Evolutionary conservation across 805 yeast species (phyloP), one percentile per base, ranked within the genome.

Genomic region (Saccharomyces paradoxus): DNA sequence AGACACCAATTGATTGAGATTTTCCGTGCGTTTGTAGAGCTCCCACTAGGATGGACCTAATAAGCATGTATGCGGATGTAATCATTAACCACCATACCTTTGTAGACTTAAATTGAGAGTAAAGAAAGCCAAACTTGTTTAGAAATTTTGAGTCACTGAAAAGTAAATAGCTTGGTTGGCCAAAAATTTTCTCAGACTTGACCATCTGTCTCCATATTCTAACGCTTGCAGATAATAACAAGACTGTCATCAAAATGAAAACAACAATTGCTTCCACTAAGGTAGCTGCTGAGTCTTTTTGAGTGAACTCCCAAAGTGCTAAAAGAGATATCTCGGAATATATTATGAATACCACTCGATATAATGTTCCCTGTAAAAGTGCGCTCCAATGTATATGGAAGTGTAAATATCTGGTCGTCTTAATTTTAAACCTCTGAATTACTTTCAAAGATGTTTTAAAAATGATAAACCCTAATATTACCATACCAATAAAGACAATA

Each of bases 91-190:
- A 94, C 78, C 86, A 94, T 72, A 86, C 94, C 58, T 83, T 79
- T 53, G 86, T 87, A 12, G 98, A 97, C 58, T 88, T 79, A 76
- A 80, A 94, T 73, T 90, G 97, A 41, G 90, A 89, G 63, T 94
- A 94, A 59, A 94, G 71, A 71, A 94, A 94, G 0, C 99, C 99
- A 74, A 86, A 92, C 64, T 87, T 81, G 77, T 89, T 89, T 62
- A 94, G 77, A 56, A 88, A 81, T 49, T 77, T 80, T 2, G 84
- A 79, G 67, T 94, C 96, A 49, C 98, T 96, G 65, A 80, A 94
- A 57, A 94, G 77, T 57, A 90, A 75, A 67, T 89, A 92, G 0
- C 99, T 98, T 0, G 99, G 96, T 64, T 90, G 92, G 65, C 87
- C 84, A 75, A 84, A 89, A 53, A 87, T 76, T 56, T 77, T 75